Base-by-base conservation (phyloP, 805 yeast species). In the Cyberlindnera veronae region DNA sequence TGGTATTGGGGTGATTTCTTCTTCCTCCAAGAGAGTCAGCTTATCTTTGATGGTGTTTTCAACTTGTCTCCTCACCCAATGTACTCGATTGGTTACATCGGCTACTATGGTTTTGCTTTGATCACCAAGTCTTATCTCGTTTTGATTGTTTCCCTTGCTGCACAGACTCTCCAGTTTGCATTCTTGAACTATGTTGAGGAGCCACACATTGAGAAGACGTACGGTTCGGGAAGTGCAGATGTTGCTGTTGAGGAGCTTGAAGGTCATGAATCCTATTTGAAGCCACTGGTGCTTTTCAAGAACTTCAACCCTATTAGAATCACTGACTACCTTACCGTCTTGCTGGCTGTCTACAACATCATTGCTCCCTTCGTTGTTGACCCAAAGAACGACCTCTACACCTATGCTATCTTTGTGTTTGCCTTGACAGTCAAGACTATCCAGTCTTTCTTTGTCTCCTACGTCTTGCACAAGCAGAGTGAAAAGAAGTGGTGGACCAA, bases 1-100 rank as follows among this genome's bases (percentile, higher is more conserved):
- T 86, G 95, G 95, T 86, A 86, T 62, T 86, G 95, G 95, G 95
- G 95, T 20, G 95, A 87, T 62, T 86, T 86, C 64, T 86, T 86
- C 72, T 86, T 86, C 64, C 67, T 88, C 39, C 84, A 84, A 57
- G 77, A 76, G 47, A 76, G 71, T 57, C 79, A 77, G 41, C 71
- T 86, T 53, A 81, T 85, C 22, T 86, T 86, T 62, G 95, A 87
- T 59, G 95, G 95, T 30, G 93, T 86, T 9, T 86, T 85, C 60
- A 91, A 86, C 61, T 74, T 86, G 72, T 86, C 89, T 13, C 95
- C 95, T 15, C 95, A 86, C 57, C 95, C 95, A 38, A 86, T 86
- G 95, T 86, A 86, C 60, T 84, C 95, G 1, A 82, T 87, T 41
- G 95, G 95, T 7, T 86, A 86, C 56, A 76, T 86, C 39, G 95